Evolutionary conservation across 495 filamentous ascomycete genomes (phyloP).

Genomic region (Monascus purpureus): DNA sequence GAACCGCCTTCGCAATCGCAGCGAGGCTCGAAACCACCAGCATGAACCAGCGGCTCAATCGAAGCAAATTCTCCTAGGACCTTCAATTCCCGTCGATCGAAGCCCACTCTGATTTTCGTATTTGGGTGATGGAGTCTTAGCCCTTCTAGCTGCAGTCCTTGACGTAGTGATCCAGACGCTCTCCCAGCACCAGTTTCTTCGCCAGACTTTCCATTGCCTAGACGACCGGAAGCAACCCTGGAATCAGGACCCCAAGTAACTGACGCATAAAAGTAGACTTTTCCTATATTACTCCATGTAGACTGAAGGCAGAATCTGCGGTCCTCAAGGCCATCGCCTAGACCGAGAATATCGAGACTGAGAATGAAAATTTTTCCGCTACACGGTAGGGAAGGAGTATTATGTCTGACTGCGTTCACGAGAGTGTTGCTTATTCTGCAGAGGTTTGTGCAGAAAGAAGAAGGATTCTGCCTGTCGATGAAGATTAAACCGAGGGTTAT

Average conservation of each 20-base stretch:
- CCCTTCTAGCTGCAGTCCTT: too few species aligned
- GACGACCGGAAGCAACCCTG: too few species aligned
- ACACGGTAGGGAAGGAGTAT: not conserved
- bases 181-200: not conserved
- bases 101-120: conserved; percentile 5
- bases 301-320: conserved; percentile 11
- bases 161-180: not conserved
- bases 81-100: conserved; percentile 9
- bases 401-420: conserved; percentile 2
- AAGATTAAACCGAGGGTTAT: conserved; percentile 12
- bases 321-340: conserved; percentile 7
- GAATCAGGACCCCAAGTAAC: too few species aligned
- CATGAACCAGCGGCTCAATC: conserved; percentile 3
- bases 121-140: too few species aligned
- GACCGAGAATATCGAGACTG: conserved; percentile 10
- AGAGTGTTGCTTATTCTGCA: conserved; percentile 8
- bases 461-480: conserved; percentile 3
- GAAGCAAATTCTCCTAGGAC: conserved; percentile 14
- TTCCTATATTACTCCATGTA: conserved; percentile 18
- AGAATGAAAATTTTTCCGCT: conserved; percentile 24
- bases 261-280: conserved; percentile 22
- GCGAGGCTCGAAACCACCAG: too few species aligned
- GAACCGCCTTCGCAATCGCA: too few species aligned
- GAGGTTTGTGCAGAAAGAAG: not conserved
- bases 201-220: too few species aligned